A percentile compares a stretch with the other conserved stretches of the same genome.
phyloP scores from a whole-genome alignment of 495 filamentous ascomycete species.

The Daldinia grandis region DNA sequence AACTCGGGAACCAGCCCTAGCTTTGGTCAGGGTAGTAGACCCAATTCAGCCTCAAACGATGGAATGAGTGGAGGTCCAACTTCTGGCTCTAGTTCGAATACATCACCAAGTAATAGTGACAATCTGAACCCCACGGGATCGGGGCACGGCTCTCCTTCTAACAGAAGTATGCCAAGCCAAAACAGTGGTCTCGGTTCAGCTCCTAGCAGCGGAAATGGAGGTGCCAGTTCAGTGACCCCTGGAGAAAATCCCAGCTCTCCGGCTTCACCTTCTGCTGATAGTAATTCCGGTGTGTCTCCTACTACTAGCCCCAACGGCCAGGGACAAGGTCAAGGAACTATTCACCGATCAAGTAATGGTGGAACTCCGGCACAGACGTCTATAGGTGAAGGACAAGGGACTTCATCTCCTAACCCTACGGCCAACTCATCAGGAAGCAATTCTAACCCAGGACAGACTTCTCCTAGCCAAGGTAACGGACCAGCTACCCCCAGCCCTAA shows the following conservation, averaged over 20 bases:
- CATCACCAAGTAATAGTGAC: conserved; percentile 18
- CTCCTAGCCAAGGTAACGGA: too few species aligned
- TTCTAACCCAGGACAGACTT: too few species aligned
- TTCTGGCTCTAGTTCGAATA: neutral
- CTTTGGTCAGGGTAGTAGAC: conserved; percentile 14
- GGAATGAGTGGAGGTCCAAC: conserved; percentile 1
- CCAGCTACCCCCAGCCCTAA: neutral
- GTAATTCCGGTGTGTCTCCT: neutral
- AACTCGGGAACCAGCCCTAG: neutral
- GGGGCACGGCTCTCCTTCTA: conserved; percentile 15
- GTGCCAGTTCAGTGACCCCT: conserved; percentile 11
- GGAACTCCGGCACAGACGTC: conserved; percentile 5
- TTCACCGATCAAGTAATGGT: conserved; percentile 1
- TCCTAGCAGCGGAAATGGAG: conserved; percentile 17
- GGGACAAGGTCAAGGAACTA: conserved; percentile 12
- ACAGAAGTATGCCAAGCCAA: conserved; percentile 20
- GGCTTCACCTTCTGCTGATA: conserved; percentile 6
- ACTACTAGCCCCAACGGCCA: conserved; percentile 15
- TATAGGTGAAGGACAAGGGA: neutral
- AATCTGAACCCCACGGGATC: conserved; percentile 2
- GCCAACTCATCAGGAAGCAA: too few species aligned
- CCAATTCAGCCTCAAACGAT: conserved; percentile 24
- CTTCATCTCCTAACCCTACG: too few species aligned
- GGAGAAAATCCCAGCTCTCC: conserved; percentile 15
- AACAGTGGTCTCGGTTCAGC: conserved; percentile 21